Base-by-base conservation (phyloP, 176 grass and related monocot genomes). In the Oryza punctata region DNA sequence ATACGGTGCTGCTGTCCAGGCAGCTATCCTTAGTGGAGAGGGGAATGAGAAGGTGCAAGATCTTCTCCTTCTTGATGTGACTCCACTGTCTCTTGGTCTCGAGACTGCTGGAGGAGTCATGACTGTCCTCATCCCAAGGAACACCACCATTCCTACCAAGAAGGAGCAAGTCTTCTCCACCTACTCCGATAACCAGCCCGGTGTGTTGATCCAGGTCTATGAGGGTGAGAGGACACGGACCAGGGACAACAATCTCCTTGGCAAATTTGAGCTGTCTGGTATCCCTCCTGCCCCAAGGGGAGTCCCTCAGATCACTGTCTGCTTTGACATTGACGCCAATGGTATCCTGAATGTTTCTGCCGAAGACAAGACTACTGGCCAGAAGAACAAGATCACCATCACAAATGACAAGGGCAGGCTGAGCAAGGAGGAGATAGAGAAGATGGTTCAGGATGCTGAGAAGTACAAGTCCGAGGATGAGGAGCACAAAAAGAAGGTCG, bases 121-220 rank as follows among this genome's bases (percentile, higher is more conserved):
- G 90, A 85, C 73, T 37, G 86, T 91, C 4, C 82, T 91, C 28
- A 91, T 91, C 44, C 83, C 82, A 3, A 85, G 82, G 86, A 91
- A 88, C 73, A 91, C 86, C 61, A 91, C 82, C 29, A 85, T 91
- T 64, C 86, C 90, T 35, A 91, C 50, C 50, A 91, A 88, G 67
- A 85, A 91, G 78, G 90, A 88, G 86, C 86, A 88, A 38, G 90
- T 85, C 49, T 91, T 91, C 78, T 91, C 90, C 25, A 91, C 90
- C 6, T 91, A 91, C 67, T 85, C 90, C 0, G 73, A 91, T 69
- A 91, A 91, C 82, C 82, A 91, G 73, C 86, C 82, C 44, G 90
- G 90, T 82, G 86, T 91, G 78, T 50, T 91, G 67, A 88, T 91
- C 63, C 86, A 91, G 78, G 90, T 88, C 12, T 91, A 88, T 1